These are phyloP conservation scores for Ustilago curta DNA, from an alignment of 1,284 basidiomycete genomes.

Conservation along the genomic window DNA sequence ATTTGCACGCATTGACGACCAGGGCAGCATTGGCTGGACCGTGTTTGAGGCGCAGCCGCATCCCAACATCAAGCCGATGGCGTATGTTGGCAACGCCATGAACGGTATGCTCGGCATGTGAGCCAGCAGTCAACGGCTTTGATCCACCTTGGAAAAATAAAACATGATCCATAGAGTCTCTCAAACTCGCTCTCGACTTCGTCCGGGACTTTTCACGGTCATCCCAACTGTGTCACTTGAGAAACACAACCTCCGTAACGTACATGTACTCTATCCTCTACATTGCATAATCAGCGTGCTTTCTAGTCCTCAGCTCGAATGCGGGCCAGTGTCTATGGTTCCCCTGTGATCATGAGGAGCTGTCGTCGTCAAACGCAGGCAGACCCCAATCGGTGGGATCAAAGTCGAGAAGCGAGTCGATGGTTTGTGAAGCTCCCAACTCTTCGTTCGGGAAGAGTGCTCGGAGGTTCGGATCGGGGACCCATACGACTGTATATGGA, in stretches of 20 bases:
- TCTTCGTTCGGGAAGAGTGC: constrained; percentile 48
- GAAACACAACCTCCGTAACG: background rate
- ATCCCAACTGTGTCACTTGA: background rate
- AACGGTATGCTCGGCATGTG: constrained; percentile 53
- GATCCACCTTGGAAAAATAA: constrained; percentile 2
- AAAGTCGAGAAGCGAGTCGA: constrained; percentile 64
- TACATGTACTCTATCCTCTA: constrained; percentile 9
- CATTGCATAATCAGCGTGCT: background rate
- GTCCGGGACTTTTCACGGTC: too few relatives aligned
- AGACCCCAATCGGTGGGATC: constrained; percentile 65
- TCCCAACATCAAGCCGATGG: constrained; percentile 92
- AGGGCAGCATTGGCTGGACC: constrained; percentile 79
- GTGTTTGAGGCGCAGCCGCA: constrained; percentile 88
- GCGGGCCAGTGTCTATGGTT: background rate
- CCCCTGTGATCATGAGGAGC: background rate
- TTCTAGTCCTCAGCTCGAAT: background rate
- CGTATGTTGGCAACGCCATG: constrained; percentile 74
- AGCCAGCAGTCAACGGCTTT: background rate
- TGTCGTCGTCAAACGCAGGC: constrained; percentile 55
- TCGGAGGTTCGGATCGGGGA: constrained; percentile 62
- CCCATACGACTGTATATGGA: constrained; percentile 65
- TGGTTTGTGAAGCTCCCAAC: constrained; percentile 59
- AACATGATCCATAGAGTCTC: constrained; percentile 6
- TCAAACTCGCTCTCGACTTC: too few relatives aligned
- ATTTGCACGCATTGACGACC: constrained; percentile 76